Evolutionary conservation across 768 basidiomycete genomes (phyloP), one percentile per base, ranked within the genome.

Genomic region (Lyophyllum semitale): DNA sequence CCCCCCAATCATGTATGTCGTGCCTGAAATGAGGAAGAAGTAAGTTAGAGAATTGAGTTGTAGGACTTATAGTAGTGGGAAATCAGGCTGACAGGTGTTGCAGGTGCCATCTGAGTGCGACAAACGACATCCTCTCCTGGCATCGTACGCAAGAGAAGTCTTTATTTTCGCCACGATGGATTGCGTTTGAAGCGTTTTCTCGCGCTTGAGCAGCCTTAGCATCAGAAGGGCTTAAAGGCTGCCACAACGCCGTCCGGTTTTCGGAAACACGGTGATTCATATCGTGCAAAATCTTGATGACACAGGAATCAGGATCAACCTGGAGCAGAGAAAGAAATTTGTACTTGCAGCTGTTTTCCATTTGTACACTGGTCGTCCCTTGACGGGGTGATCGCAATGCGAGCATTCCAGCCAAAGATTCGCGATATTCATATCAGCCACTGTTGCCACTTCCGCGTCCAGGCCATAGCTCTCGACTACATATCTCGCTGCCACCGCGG

Each of bases 311-410:
- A 17, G 23, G 44, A 23, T 15, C n/a, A 20, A 48, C n/a, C n/a
- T n/a, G n/a, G n/a, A n/a, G n/a, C n/a, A n/a, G n/a, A n/a, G n/a
- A n/a, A n/a, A n/a, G n/a, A n/a, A n/a, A n/a, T n/a, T n/a, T n/a
- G n/a, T n/a, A n/a, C n/a, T n/a, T n/a, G n/a, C 65, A 42, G 62
- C 63, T 35, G 61, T 60, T 20, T 59, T 52, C 65, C 66, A 68
- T 43, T 55, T 59, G 40, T 60, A 68, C 20, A 68, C 61, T 2
- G 59, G 40, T 13, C 60, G 54, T 26, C 59, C 62, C 30, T 49
- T 53, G 17, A 46, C 48, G 42, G 38, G 55, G 49, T 63, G 55
- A 3, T 51, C 54, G 43, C 65, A 66, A 18, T 51, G 51, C 42
- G 62, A 22, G 45, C 66, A 68, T 41, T 61, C 63, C 12, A 66